phyloP scores from a whole-genome alignment of 768 basidiomycete species.

The Russula sp. region DNA sequence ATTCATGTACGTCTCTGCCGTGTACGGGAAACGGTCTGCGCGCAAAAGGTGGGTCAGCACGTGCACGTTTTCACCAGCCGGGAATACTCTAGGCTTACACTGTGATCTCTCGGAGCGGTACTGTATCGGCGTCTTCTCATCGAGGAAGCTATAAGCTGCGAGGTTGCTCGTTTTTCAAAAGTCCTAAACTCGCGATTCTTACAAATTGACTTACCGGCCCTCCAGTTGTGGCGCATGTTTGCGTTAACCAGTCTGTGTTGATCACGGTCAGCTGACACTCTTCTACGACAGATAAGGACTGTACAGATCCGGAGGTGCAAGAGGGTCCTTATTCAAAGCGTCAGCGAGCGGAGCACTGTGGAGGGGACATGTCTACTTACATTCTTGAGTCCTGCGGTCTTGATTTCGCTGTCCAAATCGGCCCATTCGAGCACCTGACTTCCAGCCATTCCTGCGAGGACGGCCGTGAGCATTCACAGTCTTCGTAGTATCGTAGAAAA shows the following conservation, averaged over 20 bases:
- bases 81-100: not conserved
- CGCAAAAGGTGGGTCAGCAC: not conserved
- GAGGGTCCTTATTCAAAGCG: no score
- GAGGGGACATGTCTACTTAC: no score
- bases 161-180: no score
- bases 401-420: constrained; percentile 8
- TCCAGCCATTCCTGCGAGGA: constrained; percentile 15
- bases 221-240: constrained; percentile 1
- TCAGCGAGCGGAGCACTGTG: no score
- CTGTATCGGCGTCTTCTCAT: not conserved
- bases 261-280: not conserved
- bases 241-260: not conserved
- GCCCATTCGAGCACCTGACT: not conserved
- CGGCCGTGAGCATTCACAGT: not conserved
- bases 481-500: no score
- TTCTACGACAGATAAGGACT: not conserved
- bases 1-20: not conserved
- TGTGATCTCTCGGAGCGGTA: not conserved
- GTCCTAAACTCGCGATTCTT: no score
- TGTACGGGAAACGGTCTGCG: not conserved
- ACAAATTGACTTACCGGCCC: not conserved
- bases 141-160: not conserved
- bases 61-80: not conserved
- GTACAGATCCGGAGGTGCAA: no score
- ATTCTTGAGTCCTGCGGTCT: not conserved